Evolutionary conservation across 2,329 filamentous ascomycete species (phyloP).

Genomic region (Tolypocladium guangdongense): DNA sequence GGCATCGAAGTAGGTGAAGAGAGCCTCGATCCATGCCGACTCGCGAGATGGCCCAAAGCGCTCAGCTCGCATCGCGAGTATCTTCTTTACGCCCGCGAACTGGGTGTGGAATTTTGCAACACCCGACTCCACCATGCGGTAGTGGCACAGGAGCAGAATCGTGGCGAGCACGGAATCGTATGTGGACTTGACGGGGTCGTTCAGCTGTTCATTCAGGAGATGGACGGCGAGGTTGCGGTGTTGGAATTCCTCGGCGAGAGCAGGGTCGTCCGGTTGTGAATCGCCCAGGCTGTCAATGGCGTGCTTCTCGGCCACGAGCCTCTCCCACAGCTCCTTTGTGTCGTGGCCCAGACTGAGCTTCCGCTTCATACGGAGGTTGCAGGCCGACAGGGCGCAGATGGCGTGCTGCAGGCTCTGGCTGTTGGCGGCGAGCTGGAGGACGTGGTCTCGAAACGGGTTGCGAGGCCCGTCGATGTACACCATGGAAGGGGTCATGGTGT

Average conservation of each 20-base stretch:
- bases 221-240: slow-evolving; percentile 72
- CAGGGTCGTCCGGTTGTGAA: slow-evolving; percentile 47
- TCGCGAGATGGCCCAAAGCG: slow-evolving; percentile 43
- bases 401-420: slow-evolving; percentile 85
- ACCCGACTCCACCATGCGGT: slow-evolving; percentile 87
- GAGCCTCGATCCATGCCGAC: slow-evolving; percentile 80
- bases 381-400: slow-evolving; percentile 78
- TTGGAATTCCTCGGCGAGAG: slow-evolving; percentile 70
- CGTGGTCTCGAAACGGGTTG: slow-evolving; percentile 78
- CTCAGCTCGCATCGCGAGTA: slow-evolving; percentile 62
- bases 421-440: slow-evolving; percentile 64
- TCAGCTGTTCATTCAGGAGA: slow-evolving; percentile 73
- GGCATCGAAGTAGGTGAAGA: slow-evolving; percentile 92
- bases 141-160: slow-evolving; percentile 78
- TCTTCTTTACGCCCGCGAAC: slow-evolving; percentile 85
- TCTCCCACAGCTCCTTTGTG: slow-evolving; percentile 37
- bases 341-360: slow-evolving; percentile 52
- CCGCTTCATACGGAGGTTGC: slow-evolving; percentile 80
- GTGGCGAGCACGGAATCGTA: slow-evolving; percentile 84
- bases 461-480: slow-evolving; percentile 79
- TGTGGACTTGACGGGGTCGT: slow-evolving; percentile 61
- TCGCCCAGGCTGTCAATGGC: slow-evolving; percentile 33
- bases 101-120: slow-evolving; percentile 90
- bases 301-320: slow-evolving; percentile 35
- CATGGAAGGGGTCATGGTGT: slow-evolving; percentile 82